Base-by-base conservation (phyloP, 345 rosid genomes). In the Brassica juncea region DNA sequence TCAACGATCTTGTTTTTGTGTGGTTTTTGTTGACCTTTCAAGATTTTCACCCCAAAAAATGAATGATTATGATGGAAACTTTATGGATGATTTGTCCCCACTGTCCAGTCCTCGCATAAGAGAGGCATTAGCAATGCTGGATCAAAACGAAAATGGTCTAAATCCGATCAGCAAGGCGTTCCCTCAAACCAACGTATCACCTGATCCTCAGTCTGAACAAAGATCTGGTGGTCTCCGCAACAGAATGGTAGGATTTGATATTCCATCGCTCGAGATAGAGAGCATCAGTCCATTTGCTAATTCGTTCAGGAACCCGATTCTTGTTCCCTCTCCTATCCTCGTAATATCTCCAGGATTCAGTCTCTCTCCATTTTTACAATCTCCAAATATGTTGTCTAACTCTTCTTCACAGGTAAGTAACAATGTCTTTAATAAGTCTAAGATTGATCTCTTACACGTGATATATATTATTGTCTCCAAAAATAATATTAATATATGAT, bases 291-390 rank as follows among this genome's bases (percentile, higher is more conserved):
- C 70, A 35, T 69, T 19, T 30, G n/a, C 52, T 42, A 5, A 27
- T 2, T 4, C 30, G 28, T 80, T 74, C 71, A 54, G 64, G 30
- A 28, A 42, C 21, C 1, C 70, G 19, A 27, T 5, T 1, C 5
- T 11, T 61, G 58, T 54, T 52, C 37, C 61, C 74, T 44, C 76
- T 14, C 16, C 55, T 23, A 4, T 54, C 32, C 2, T 19, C 21
- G 65, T 52, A 14, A 31, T 57, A 39, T 65, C 83, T 39, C 80
- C 77, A 19, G 77, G 77, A 32, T 21, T 42, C 70, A 80, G 68
- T 21, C 80, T 76, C 58, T 69, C 83, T 30, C 34, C 42, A 9
- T 2, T 70, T 3, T 32, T 80, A 32, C 68, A 39, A 15, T 64
- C 80, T 70, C 76, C 83, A 44, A 44, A 44, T 44, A 44, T 44